phyloP scores from a whole-genome alignment of 371 early-diverging fungal species.

The Cokeromyces recurvatus region DNA sequence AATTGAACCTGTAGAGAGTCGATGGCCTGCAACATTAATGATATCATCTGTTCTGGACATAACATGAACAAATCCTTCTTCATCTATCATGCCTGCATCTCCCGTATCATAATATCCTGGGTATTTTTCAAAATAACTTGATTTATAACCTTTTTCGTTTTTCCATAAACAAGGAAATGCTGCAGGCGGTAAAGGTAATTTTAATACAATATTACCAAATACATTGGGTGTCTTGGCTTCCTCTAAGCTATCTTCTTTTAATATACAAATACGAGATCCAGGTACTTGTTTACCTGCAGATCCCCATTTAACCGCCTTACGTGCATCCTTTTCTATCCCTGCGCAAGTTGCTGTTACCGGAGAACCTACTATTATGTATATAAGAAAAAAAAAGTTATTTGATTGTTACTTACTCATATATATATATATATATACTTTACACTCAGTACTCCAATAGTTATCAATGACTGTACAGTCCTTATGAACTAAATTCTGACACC shows the following conservation, averaged over 20 bases:
- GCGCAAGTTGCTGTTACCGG: slow-evolving; percentile 73
- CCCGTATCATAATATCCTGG: slow-evolving; percentile 87
- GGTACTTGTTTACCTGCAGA: slow-evolving; percentile 76
- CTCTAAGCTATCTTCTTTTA: slow-evolving; percentile 49
- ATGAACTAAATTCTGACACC: slow-evolving; percentile 62
- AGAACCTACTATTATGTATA: slow-evolving; percentile 26
- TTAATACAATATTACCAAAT: slow-evolving; percentile 75
- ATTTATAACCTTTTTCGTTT: slow-evolving; percentile 69
- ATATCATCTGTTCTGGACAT: slow-evolving; percentile 92
- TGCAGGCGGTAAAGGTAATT: slow-evolving; percentile 79
- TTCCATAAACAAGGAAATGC: slow-evolving; percentile 72
- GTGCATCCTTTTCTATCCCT: slow-evolving; percentile 40
- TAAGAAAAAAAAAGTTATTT: not conserved
- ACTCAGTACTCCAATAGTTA: slow-evolving; percentile 96
- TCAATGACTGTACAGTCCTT: slow-evolving; percentile 58
- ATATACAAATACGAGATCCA: slow-evolving; percentile 66
- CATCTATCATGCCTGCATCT: slow-evolving; percentile 76
- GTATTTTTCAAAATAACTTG: slow-evolving; percentile 73
- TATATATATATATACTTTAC: no score
- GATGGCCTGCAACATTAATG: slow-evolving; percentile 90
- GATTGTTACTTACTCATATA: no score
- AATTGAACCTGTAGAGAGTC: slow-evolving; percentile 90
- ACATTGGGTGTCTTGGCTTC: slow-evolving; percentile 47
- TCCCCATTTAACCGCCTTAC: slow-evolving; percentile 40
- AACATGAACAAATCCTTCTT: slow-evolving; percentile 65